Percentiles rank a stretch among this genome's conserved stretches.
These are phyloP conservation scores for Parathielavia appendiculata DNA, from an alignment of 495 filamentous ascomycete species.

Conservation along the genomic window DNA sequence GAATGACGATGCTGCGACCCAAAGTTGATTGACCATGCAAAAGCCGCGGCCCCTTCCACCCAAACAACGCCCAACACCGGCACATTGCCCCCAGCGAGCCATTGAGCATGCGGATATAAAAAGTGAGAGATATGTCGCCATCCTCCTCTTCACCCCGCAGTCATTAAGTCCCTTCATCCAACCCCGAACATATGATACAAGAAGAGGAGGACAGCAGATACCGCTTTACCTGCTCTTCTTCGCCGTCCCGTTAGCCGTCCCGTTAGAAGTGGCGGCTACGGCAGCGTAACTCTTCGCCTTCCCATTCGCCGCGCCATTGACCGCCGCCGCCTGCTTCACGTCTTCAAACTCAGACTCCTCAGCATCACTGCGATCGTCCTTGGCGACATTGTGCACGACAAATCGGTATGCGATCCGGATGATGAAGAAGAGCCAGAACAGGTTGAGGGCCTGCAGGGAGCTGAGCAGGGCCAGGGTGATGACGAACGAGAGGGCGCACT, in stretches of 20 bases:
- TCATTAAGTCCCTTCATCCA: background rate
- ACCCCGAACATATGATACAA: conserved; percentile 2
- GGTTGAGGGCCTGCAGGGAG: conserved; percentile 70
- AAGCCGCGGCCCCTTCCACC: background rate
- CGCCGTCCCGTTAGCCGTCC: background rate
- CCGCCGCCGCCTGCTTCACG: conserved; percentile 7
- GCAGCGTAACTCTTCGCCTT: background rate
- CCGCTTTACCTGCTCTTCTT: conserved; percentile 10
- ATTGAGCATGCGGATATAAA: background rate
- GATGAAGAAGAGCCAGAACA: conserved; percentile 86
- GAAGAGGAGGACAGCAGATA: background rate
- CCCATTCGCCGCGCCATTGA: conserved; percentile 10
- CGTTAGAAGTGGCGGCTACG: background rate
- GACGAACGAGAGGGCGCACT: conserved; percentile 68
- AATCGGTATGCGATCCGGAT: conserved; percentile 62
- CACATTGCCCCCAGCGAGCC: background rate
- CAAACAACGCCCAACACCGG: conserved; percentile 15
- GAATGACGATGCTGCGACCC: background rate
- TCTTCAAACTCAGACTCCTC: conserved; percentile 45
- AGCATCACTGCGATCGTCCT: conserved; percentile 51
- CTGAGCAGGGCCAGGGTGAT: conserved; percentile 69
- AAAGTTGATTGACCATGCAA: background rate
- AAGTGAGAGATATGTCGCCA: background rate
- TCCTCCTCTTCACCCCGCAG: background rate
- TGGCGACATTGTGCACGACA: conserved; percentile 41